Conservation (phyloP, 2,329 filamentous ascomycete genomes). For the Beauveria australis region DNA sequence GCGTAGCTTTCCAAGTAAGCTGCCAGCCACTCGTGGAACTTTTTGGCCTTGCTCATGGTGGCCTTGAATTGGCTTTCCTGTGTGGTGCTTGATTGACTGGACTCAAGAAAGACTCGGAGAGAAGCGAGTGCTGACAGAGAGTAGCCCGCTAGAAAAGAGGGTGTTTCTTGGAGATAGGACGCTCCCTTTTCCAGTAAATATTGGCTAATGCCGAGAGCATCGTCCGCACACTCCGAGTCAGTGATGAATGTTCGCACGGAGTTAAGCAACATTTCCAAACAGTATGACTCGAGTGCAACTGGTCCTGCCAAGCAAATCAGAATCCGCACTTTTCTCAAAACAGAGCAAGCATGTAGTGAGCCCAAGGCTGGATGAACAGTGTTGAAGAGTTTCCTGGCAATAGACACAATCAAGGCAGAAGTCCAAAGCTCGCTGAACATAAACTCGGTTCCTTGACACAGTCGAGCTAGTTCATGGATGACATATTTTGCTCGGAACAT, state of each 20-base stretch:
- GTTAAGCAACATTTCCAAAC: slow-evolving; percentile 82
- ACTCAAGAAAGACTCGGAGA: slow-evolving; percentile 65
- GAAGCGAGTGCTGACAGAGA: slow-evolving; percentile 72
- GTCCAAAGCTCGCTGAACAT: slow-evolving; percentile 64
- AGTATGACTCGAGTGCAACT: slow-evolving; percentile 68
- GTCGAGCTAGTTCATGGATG: slow-evolving; percentile 62
- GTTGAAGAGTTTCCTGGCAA: slow-evolving; percentile 71
- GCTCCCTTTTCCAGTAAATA: slow-evolving; percentile 69
- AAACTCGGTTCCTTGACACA: slow-evolving; percentile 66
- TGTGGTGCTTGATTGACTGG: slow-evolving; percentile 68
- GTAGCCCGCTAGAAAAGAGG: slow-evolving; percentile 75
- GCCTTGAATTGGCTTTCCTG: slow-evolving; percentile 75
- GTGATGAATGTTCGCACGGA: slow-evolving; percentile 70
- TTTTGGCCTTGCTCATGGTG: slow-evolving; percentile 66
- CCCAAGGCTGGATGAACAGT: slow-evolving; percentile 77
- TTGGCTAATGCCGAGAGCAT: slow-evolving; percentile 77
- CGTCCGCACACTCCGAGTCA: slow-evolving; percentile 81
- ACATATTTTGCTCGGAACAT: slow-evolving; percentile 75
- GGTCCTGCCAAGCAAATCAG: slow-evolving; percentile 70
- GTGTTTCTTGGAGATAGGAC: slow-evolving; percentile 52
- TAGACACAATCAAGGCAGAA: slow-evolving; percentile 61
- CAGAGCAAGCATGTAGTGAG: slow-evolving; percentile 75
- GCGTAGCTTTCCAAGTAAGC: slow-evolving; percentile 58
- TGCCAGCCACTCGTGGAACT: slow-evolving; percentile 73
- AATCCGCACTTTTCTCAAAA: slow-evolving; percentile 78